Conservation (phyloP, 2,329 filamentous ascomycete species). For the Dactylonectria macrodidyma region DNA sequence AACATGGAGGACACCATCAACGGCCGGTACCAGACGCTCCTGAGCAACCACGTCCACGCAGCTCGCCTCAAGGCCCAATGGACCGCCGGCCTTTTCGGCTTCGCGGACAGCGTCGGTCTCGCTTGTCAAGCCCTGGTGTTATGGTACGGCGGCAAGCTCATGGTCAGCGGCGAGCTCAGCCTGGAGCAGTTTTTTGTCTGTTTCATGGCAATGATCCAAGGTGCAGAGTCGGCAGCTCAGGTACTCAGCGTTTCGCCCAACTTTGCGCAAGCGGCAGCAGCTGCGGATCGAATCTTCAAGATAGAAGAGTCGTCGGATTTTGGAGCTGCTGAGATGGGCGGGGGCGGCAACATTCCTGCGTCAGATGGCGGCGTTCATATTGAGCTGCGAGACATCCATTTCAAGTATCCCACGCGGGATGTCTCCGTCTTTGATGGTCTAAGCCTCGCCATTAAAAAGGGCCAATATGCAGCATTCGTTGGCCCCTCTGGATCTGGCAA, state of each 20-base stretch:
- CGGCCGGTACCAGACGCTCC: slow-evolving; percentile 53
- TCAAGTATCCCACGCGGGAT: slow-evolving; percentile 44
- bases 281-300: not conserved
- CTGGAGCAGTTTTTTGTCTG: slow-evolving; percentile 67
- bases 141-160: slow-evolving; percentile 60
- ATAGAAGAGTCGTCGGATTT: slow-evolving; percentile 49
- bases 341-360: slow-evolving; percentile 15
- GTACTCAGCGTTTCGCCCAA: slow-evolving; percentile 35
- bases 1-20: slow-evolving; percentile 72
- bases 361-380: slow-evolving; percentile 47
- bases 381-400: slow-evolving; percentile 41
- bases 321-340: slow-evolving; percentile 23
- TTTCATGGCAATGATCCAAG: slow-evolving; percentile 63
- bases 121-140: slow-evolving; percentile 67
- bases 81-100: slow-evolving; percentile 52
- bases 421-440: slow-evolving; percentile 42
- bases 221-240: slow-evolving; percentile 58
- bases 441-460: slow-evolving; percentile 50
- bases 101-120: slow-evolving; percentile 55
- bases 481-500: slow-evolving; percentile 44
- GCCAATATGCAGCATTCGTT: slow-evolving; percentile 58
- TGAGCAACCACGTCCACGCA: slow-evolving; percentile 53
- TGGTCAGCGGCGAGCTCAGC: slow-evolving; percentile 50
- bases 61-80: slow-evolving; percentile 51
- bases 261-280: slow-evolving; percentile 17